Conservation (phyloP, 352 stramenopile species). For the Pythium oligandrum region DNA sequence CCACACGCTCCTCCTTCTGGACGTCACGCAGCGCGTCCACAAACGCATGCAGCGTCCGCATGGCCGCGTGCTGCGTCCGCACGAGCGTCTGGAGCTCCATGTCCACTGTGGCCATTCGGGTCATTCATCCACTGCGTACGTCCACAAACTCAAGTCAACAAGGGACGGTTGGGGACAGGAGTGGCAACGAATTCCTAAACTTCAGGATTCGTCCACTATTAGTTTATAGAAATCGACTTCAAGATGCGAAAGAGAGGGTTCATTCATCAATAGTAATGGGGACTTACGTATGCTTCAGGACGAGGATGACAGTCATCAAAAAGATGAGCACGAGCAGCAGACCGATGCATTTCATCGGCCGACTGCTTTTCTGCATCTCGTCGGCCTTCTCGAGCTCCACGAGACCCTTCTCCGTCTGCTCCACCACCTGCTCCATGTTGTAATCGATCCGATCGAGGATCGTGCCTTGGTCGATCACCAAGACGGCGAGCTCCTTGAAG, state of each 20-base stretch:
- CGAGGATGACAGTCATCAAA: slow-evolving; percentile 89
- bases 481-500: slow-evolving; percentile 99
- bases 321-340: slow-evolving; percentile 91
- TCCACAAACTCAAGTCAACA: too few species aligned
- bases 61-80: slow-evolving; percentile 42
- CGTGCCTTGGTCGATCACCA: slow-evolving; percentile 99
- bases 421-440: slow-evolving; percentile 99
- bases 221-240: too few species aligned
- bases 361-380: slow-evolving; percentile 96
- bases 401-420: slow-evolving; percentile 98
- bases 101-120: too few species aligned
- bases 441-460: slow-evolving; percentile 99
- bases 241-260: too few species aligned
- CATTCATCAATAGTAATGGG: too few species aligned
- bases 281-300: slow-evolving; percentile 86
- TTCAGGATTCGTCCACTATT: too few species aligned
- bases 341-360: slow-evolving; percentile 94
- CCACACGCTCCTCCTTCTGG: slow-evolving; percentile 23
- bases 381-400: slow-evolving; percentile 99
- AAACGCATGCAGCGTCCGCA: slow-evolving; percentile 55
- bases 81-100: slow-evolving; percentile 14
- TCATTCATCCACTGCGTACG: too few species aligned
- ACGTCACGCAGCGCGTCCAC: slow-evolving; percentile 63
- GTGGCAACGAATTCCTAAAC: too few species aligned
- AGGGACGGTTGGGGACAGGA: too few species aligned